Conservation (phyloP, 2,329 filamentous ascomycete species). For the Xylogone sp. region DNA sequence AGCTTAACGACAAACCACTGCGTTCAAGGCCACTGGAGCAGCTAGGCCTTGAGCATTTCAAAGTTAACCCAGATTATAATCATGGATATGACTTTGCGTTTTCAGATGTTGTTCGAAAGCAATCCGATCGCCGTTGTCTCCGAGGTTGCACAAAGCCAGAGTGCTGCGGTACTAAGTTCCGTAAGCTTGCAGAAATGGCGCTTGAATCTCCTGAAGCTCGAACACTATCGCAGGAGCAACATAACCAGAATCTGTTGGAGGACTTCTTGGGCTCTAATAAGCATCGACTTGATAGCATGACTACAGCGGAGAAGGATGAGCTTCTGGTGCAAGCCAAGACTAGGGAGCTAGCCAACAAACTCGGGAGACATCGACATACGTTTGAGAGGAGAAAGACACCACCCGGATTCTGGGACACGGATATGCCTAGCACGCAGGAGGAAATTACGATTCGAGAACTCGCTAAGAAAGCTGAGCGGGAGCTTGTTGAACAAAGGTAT, state of each 20-base stretch:
- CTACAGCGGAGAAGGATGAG: conserved; percentile 56
- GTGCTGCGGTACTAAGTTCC: conserved; percentile 43
- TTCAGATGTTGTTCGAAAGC: conserved; percentile 55
- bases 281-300: conserved; percentile 57
- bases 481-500: conserved; percentile 68
- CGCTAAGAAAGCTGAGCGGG: conserved; percentile 59
- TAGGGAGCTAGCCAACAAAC: conserved; percentile 66
- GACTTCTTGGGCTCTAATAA: conserved; percentile 51
- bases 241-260: conserved; percentile 50
- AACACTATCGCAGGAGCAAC: conserved; percentile 26
- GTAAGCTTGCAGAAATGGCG: conserved; percentile 21
- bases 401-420: conserved; percentile 85
- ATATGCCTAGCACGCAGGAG: conserved; percentile 89
- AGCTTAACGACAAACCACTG: conserved; percentile 29
- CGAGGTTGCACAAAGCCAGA: conserved; percentile 56
- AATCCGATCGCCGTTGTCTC: conserved; percentile 54
- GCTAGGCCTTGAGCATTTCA: conserved; percentile 54
- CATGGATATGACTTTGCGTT: conserved; percentile 58
- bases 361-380: conserved; percentile 73
- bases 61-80: conserved; percentile 58
- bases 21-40: conserved; percentile 35
- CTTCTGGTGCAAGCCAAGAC: conserved; percentile 74
- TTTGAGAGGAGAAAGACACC: conserved; percentile 71
- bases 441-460: conserved; percentile 59
- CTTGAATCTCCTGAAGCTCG: conserved; percentile 10